Evolutionary conservation across 169 alveolate species (phyloP).

Genomic region (Plasmodium yoelii): DNA sequence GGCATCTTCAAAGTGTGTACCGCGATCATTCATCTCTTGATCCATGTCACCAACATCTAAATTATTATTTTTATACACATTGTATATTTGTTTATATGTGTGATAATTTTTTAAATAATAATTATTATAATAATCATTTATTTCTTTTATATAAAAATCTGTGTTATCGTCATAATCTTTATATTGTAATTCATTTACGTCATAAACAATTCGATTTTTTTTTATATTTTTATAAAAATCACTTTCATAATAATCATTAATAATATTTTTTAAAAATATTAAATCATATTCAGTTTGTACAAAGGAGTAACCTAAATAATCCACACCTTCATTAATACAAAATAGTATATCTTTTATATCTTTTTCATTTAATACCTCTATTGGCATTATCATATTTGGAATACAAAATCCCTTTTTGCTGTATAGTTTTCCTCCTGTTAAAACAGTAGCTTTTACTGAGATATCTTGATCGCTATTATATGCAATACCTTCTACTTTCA

Average conservation of each 20-base stretch:
- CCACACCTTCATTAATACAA: slow-evolving; percentile 81
- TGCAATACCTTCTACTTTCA: slow-evolving; percentile 58
- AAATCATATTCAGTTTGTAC: slow-evolving; percentile 84
- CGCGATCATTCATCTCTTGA: neutral
- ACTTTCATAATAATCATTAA: slow-evolving; percentile 79
- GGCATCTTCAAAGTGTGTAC: neutral
- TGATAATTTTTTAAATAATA: slow-evolving; percentile 60
- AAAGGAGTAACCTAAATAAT: slow-evolving; percentile 84
- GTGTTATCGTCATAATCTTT: slow-evolving; percentile 48
- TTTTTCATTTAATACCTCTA: slow-evolving; percentile 84
- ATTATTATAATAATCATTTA: slow-evolving; percentile 65
- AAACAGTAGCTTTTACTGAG: slow-evolving; percentile 78
- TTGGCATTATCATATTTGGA: slow-evolving; percentile 86
- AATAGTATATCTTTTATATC: slow-evolving; percentile 89
- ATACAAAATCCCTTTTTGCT: slow-evolving; percentile 88
- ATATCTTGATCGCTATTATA: slow-evolving; percentile 20
- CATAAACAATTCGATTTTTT: slow-evolving; percentile 75
- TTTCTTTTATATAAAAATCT: slow-evolving; percentile 67
- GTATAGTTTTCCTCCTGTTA: slow-evolving; percentile 84
- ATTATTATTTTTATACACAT: slow-evolving; percentile 54
- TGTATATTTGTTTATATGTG: slow-evolving; percentile 43
- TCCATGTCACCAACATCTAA: slow-evolving; percentile 13
- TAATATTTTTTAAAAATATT: slow-evolving; percentile 80
- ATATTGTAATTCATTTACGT: slow-evolving; percentile 54
- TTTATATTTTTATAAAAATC: slow-evolving; percentile 79